Evolutionary conservation across 2,329 filamentous ascomycete species (phyloP), one percentile per base, ranked within the genome.

Genomic region (Botrytis paeoniae): DNA sequence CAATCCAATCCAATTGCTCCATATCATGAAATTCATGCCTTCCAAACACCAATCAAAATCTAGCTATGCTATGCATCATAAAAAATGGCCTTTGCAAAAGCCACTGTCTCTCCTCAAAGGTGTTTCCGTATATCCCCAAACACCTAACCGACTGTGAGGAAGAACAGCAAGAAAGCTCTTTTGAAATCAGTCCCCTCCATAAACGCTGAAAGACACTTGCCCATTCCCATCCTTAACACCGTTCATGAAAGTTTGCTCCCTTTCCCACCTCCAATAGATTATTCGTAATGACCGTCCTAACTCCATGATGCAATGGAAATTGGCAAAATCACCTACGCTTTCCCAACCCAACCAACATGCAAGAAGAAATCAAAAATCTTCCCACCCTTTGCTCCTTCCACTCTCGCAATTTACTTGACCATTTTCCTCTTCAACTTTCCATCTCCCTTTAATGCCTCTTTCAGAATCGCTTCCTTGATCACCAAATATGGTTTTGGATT

Each of bases 301-400:
- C 37, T 62, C 43, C 14, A 61, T 61, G 6, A 61, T 61, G 25
- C 51, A n/a, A 32, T 25, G 14, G 5, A 4, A 6, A 39, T 5
- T 63, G 1, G 16, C 4, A 29, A 29, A 29, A n/a, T 7, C 10
- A 22, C 51, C 57, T 71, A 71, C 16, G 91, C 92, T 85, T 97
- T 96, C 45, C 91, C 92, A 74, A 98, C 91, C 94, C 95, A 98
- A 4, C 95, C 96, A 72, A 91, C 91, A 80, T 94, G 93, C 75
- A 97, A 93, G 84, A 98, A 95, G 81, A 98, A 98, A 82, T 98
- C 96, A 83, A 95, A 98, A 73, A 98, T 89, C 76, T 93, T 88
- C 29, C 92, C 91, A 0, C 93, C 92, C 82, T 98, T 98, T 76
- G 92, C 92, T 16, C 90, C 89, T 79, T 98, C 95, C 70, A 98